Base-by-base conservation (phyloP, 1,284 basidiomycete species). In the Lignosus rhinocerotis region DNA sequence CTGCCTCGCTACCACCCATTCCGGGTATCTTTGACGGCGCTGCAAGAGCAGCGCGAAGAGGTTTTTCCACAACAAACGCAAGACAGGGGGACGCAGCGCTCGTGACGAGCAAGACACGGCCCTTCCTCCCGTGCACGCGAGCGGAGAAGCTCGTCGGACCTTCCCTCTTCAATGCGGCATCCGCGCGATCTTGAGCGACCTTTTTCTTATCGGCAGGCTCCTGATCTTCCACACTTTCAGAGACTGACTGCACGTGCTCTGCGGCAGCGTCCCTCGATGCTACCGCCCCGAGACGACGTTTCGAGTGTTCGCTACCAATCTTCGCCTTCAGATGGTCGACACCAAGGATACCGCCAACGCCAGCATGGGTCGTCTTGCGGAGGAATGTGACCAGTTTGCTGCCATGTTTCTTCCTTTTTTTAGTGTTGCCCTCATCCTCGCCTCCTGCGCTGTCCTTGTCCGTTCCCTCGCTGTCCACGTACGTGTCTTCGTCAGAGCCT, bases 81-180 rank as follows among this genome's bases (percentile, higher is more conserved):
- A 72, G 51, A 56, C 67, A 72, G 30, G 70, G 70, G 34, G 68
- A 69, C 41, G 67, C 67, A 2, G 69, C 70, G 46, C 63, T 59
- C 34, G 64, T 68, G 30, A 70, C 66, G 60, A 72, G 60, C 45
- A 72, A 51, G 14, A 67, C 51, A 16, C 66, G 64, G 9, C 70
- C 70, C 51, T 66, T 69, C 63, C 60, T 65, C 6, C 69, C 70
- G 42, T 63, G 61, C 50, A 65, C 45, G 34, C 70, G 67, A 31
- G 63, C 68, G 6, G 65, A 65, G 62, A 68, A 72, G 25, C 66
- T 64, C 50, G 66, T 69, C 34, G 70, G 70, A 19, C 70, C 70
- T 55, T 72, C 70, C 21, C 67, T 63, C 56, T 33, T 49, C n/a
- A 63, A 39, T 36, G 59, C 56, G n/a, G 51, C 63, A 16, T 63